Percentiles rank a stretch among this genome's conserved stretches.
These are phyloP conservation scores for Plasmodium gonderi DNA, from an alignment of 169 alveolate species.

Conservation along the genomic window DNA sequence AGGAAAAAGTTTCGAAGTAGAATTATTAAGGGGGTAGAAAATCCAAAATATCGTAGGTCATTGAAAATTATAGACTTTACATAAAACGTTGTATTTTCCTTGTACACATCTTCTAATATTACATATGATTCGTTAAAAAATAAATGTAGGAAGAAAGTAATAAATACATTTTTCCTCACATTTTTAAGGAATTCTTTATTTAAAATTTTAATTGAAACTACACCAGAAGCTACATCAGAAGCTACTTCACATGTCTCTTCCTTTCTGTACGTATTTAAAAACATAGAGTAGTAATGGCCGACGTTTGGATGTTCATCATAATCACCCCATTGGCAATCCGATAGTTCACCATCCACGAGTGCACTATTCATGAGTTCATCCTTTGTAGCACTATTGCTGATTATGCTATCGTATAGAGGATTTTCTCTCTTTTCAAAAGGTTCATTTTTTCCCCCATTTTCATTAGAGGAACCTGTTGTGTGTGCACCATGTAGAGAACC, in stretches of 20 bases:
- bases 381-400: background rate
- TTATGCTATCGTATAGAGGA: background rate
- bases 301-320: background rate
- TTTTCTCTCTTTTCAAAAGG: background rate
- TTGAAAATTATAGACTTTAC: conserved; percentile 54
- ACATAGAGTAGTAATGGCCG: conserved; percentile 17
- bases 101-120: conserved; percentile 38
- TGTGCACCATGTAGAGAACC: background rate
- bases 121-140: conserved; percentile 54
- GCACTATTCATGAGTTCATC: background rate
- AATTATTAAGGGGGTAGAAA: conserved; percentile 22
- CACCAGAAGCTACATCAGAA: too few relatives aligned
- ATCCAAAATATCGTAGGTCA: conserved; percentile 55
- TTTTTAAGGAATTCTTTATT: conserved; percentile 13
- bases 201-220: background rate
- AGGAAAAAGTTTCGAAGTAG: conserved; percentile 26
- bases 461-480: background rate
- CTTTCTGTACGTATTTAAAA: conserved; percentile 35
- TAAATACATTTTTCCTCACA: conserved; percentile 22
- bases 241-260: background rate
- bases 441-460: background rate
- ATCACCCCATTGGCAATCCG: background rate
- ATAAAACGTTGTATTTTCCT: conserved; percentile 10
- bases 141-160: conserved; percentile 50
- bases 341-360: too few relatives aligned